phyloP scores from a whole-genome alignment of 148 eudicot species.

The Spergularia bocconei region DNA sequence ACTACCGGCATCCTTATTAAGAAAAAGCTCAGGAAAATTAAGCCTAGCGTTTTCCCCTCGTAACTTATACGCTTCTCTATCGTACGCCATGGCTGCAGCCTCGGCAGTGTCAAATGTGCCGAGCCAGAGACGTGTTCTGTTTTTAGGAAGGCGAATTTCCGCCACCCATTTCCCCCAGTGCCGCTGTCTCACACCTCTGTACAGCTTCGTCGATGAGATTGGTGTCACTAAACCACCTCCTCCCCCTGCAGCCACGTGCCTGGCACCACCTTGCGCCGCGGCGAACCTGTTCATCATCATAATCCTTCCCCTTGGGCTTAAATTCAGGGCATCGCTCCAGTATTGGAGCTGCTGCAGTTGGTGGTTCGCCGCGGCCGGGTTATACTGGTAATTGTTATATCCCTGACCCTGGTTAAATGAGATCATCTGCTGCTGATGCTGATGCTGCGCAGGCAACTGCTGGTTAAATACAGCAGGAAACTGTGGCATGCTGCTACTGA shows the following conservation, averaged over 20 bases:
- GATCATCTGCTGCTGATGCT: conserved; percentile 71
- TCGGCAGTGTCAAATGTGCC: conserved; percentile 81
- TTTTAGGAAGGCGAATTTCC: conserved; percentile 72
- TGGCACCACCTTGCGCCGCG: conserved; percentile 25
- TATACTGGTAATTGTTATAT: background rate
- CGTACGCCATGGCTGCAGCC: conserved; percentile 83
- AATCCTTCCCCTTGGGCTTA: conserved; percentile 69
- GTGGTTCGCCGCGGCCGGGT: conserved; percentile 29
- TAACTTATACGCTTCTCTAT: conserved; percentile 66
- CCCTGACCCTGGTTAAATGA: conserved; percentile 46
- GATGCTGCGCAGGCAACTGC: conserved; percentile 25
- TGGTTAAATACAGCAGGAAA: conserved; percentile 25
- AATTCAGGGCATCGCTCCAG: conserved; percentile 65
- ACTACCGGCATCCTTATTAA: conserved; percentile 32
- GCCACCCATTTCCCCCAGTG: conserved; percentile 98
- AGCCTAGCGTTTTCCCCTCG: conserved; percentile 73
- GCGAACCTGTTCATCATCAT: conserved; percentile 53
- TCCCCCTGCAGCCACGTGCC: conserved; percentile 26
- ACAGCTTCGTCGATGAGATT: conserved; percentile 49
- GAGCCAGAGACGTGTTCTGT: conserved; percentile 73
- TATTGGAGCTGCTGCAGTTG: conserved; percentile 59
- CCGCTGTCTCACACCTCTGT: conserved; percentile 77
- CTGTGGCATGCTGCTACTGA: conserved; percentile 8
- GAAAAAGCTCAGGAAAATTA: conserved; percentile 66
- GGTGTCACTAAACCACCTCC: conserved; percentile 21